Percentiles rank a stretch among this genome's conserved stretches.
phyloP scores from a whole-genome alignment of 148 eudicot species.

The Talinum fruticosum region DNA sequence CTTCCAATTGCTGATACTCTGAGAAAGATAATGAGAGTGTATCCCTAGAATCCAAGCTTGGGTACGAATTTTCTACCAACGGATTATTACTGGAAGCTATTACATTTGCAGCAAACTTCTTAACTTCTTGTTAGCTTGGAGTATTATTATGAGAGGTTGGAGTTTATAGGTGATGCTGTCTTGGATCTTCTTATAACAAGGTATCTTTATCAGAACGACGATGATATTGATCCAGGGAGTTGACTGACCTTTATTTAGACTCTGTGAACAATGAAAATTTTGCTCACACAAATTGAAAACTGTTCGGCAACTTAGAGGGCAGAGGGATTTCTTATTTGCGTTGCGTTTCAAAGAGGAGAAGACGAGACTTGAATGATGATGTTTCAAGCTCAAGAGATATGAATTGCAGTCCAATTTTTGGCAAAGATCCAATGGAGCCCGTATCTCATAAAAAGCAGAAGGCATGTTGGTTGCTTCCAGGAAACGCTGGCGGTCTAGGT shows the following conservation, averaged over 20 bases:
- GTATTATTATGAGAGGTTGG: conserved; percentile 83
- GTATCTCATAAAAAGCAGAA: conserved; percentile 38
- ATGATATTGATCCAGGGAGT: conserved; percentile 76
- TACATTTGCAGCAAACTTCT: conserved; percentile 64
- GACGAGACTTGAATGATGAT: conserved; percentile 31
- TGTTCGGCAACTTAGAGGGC: conserved; percentile 57
- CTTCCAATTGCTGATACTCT: conserved; percentile 49
- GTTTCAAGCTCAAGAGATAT: neutral
- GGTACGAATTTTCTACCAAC: conserved; percentile 59
- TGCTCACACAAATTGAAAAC: conserved; percentile 76
- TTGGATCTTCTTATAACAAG: conserved; percentile 79
- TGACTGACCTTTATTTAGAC: conserved; percentile 92
- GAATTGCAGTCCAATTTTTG: conserved; percentile 11
- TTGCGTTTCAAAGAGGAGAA: conserved; percentile 41
- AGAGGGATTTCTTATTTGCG: conserved; percentile 52
- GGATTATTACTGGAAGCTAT: conserved; percentile 88
- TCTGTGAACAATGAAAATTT: conserved; percentile 89
- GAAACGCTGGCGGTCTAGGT: neutral
- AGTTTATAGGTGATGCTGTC: conserved; percentile 92
- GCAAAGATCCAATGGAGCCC: neutral
- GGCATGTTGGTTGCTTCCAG: conserved; percentile 26
- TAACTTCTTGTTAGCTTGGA: conserved; percentile 43
- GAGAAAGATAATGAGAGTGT: conserved; percentile 51
- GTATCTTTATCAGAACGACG: conserved; percentile 63
- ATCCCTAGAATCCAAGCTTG: conserved; percentile 62